Evolutionary conservation across 2,329 filamentous ascomycete genomes (phyloP), one percentile per base, ranked within the genome.

Genomic region (Akanthomyces dipterigenus): DNA sequence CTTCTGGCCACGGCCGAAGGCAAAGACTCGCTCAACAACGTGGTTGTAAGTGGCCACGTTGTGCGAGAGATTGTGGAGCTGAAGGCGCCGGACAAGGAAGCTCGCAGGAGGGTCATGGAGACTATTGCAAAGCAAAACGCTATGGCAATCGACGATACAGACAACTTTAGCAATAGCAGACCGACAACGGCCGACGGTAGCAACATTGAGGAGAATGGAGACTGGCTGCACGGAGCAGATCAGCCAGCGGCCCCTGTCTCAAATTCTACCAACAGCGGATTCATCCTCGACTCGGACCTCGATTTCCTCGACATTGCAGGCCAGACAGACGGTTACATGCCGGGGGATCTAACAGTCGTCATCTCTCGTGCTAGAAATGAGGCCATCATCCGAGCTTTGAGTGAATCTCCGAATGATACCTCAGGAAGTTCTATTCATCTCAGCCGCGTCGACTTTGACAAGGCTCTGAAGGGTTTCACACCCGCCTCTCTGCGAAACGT

Each of bases 241-340:
- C 80, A 82, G 49, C 74, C 77, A 7, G 86, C 83, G 63, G 73
- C 77, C 38, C 73, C 75, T 16, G 65, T 67, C 5, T 60, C 68
- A 1, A 69, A 68, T 12, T 58, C 69, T 16, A 74, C 72, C 53
- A 72, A 77, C 4, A 82, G 84, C 58, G 89, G 88, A 0, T 95
- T 96, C 68, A 75, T 88, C 1, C 77, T 96, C 6, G 89, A 92
- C 62, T 77, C 85, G 0, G 84, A 89, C 54, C 84, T 99, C 11
- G 95, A 99, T 72, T 90, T 98, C 62, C 84, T 98, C 9, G 93
- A 98, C 65, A 82, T 99, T 61, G 92, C 96, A 20, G 93, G 95
- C 1, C 88, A 93, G 67, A 98, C 93, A 0, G 95, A 99, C 70
- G 95, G 95, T 1, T 99, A 98, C 71, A 97, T 98, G 93, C 93